Percentiles rank a stretch among this genome's conserved stretches.
phyloP scores from a whole-genome alignment of 768 basidiomycete species.

The Leucosporidium scottii region DNA sequence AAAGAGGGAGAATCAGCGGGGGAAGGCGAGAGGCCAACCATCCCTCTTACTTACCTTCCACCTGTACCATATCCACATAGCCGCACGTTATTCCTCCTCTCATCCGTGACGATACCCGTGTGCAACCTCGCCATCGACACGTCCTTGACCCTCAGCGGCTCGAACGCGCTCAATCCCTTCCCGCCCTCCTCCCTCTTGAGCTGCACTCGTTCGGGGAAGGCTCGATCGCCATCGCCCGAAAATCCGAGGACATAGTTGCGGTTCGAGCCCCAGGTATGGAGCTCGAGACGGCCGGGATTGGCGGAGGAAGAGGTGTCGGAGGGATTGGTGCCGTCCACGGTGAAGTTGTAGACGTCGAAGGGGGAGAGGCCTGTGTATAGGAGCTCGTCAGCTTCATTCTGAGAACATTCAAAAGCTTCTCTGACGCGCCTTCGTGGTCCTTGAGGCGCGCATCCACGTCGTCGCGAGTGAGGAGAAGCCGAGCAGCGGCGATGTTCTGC shows the following conservation, averaged over 20 bases:
- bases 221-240: constrained; percentile 69
- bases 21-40: not conserved
- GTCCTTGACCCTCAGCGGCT: constrained; percentile 56
- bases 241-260: constrained; percentile 82
- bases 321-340: constrained; percentile 66
- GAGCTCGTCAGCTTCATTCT: not conserved
- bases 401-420: not conserved
- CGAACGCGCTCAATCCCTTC: constrained; percentile 49
- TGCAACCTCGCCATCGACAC: constrained; percentile 82
- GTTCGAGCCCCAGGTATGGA: constrained; percentile 85
- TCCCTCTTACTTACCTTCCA: constrained; percentile 55
- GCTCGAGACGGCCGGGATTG: constrained; percentile 47
- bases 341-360: constrained; percentile 88
- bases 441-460: constrained; percentile 68
- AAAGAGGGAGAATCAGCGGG: constrained; percentile 2
- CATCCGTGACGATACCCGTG: constrained; percentile 71
- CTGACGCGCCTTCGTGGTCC: constrained; percentile 60
- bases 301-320: constrained; percentile 28
- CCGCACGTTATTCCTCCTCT: constrained; percentile 63
- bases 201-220: constrained; percentile 71
- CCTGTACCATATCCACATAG: constrained; percentile 85
- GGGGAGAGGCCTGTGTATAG: constrained; percentile 57
- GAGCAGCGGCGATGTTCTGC: constrained; percentile 46
- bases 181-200: constrained; percentile 34
- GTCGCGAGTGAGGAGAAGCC: constrained; percentile 64